These are phyloP conservation scores for Lactuca sativa DNA, from an alignment of 129 eudicot species.

Conservation along the genomic window DNA sequence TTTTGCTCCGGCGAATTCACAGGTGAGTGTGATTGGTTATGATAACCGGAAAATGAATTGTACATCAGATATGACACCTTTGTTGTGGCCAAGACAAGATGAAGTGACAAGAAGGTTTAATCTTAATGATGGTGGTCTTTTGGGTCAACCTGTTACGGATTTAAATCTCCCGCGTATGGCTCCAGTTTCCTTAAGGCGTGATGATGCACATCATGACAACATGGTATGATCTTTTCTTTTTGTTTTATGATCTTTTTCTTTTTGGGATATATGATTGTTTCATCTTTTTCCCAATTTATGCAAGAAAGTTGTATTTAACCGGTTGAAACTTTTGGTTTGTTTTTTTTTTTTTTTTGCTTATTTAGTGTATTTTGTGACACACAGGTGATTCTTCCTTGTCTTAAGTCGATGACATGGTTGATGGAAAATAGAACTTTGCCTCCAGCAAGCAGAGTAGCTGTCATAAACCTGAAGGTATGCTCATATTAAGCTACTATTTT, in stretches of 20 bases:
- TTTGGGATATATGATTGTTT: neutral
- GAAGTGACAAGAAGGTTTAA: constrained; percentile 62
- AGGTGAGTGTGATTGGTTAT: constrained; percentile 46
- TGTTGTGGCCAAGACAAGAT: constrained; percentile 89
- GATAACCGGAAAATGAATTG: constrained; percentile 49
- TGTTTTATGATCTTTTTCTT: constrained; percentile 10
- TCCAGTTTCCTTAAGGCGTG: constrained; percentile 63
- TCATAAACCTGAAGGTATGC: constrained; percentile 77
- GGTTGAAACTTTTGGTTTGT: neutral
- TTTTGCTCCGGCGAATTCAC: constrained; percentile 55
- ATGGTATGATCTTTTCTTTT: constrained; percentile 46
- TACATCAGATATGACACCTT: constrained; percentile 57
- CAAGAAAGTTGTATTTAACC: too few relatives aligned
- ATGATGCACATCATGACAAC: constrained; percentile 62
- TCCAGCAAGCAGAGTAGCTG: constrained; percentile 84
- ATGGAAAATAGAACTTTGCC: constrained; percentile 78
- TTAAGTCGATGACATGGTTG: constrained; percentile 96
- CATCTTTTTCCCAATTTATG: too few relatives aligned
- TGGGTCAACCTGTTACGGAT: constrained; percentile 42
- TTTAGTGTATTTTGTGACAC: constrained; percentile 4
- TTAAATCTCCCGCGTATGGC: constrained; percentile 65
- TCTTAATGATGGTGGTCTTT: constrained; percentile 62
- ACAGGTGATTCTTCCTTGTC: constrained; percentile 82
- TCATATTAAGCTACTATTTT: constrained; percentile 7
- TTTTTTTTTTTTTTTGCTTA: constrained; percentile 7